These are phyloP conservation scores for Mycena maculata DNA, from an alignment of 768 basidiomycete species.

Conservation along the genomic window DNA sequence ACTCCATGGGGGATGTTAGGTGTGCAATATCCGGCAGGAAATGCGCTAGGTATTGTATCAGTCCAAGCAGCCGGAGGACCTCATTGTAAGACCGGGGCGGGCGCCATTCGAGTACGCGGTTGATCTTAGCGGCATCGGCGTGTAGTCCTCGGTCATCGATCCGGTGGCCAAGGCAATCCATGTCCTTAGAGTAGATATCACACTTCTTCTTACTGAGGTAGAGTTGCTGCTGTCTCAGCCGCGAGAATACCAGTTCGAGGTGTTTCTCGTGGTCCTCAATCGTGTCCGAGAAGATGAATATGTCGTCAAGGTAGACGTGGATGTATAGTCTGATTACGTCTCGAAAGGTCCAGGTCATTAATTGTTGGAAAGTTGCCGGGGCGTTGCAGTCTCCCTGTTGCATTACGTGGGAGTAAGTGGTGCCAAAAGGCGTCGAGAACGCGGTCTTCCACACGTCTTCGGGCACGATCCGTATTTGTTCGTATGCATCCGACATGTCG, in stretches of 20 bases:
- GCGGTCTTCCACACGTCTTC: constrained; percentile 36
- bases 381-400: constrained; percentile 18
- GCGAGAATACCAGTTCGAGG: constrained; percentile 45
- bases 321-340: constrained; percentile 51
- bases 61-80: not conserved
- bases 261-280: no score
- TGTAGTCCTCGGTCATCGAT: constrained; percentile 47
- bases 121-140: constrained; percentile 38
- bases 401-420: constrained; percentile 3
- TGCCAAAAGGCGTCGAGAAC: constrained; percentile 9
- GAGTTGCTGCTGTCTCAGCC: constrained; percentile 41
- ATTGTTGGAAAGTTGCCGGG: not conserved
- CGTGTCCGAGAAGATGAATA: constrained; percentile 52
- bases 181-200: constrained; percentile 44
- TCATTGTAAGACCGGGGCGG: not conserved
- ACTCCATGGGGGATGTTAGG: not conserved
- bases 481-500: no score
- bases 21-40: constrained; percentile 7
- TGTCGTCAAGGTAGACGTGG: constrained; percentile 59
- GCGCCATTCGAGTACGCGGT: not conserved
- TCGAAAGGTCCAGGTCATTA: constrained; percentile 54
- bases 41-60: constrained; percentile 9
- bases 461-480: constrained; percentile 43
- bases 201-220: constrained; percentile 43
- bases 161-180: no score